Base-by-base conservation (phyloP, 129 eudicot genomes). In the Kitagawia praeruptora region DNA sequence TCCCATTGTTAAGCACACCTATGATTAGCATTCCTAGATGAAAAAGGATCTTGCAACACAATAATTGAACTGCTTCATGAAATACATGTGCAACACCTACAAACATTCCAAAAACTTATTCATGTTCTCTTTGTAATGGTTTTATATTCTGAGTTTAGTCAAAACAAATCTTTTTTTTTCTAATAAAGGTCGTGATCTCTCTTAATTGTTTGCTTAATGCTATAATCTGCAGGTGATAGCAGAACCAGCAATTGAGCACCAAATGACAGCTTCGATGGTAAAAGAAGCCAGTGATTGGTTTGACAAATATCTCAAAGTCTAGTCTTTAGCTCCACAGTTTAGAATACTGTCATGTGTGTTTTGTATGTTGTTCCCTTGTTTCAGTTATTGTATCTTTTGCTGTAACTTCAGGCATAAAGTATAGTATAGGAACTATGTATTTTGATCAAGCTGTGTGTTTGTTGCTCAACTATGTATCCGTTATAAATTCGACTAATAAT, bases 271-370 rank as follows among this genome's bases (percentile, higher is more conserved):
- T 8, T 77, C 75, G 66, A 90, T 94, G 98, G 96, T 94, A 46
- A 92, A 86, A 84, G 86, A 88, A 86, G 97, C 98, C 5, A 88
- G 92, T 21, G 86, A 91, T 42, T 94, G 98, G 97, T 94, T 94
- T 27, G 98, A 94, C 87, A 85, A 78, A 80, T 86, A 84, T 83
- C 83, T 91, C 66, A 67, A 76, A 78, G 51, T 70, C 4, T 18
- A 69, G 54, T 53, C 18, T 9, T 6, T 40, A 18, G 14, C 40
- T 45, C 6, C 49, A 4, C 23, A 25, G 5, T 10, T 15, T 47
- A n/a, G 48, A 56, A 54, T 77, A 8, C 18, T n/a, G 42, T 53
- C 28, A 39, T 56, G 70, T 54, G 70, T 27, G 5, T 21, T 8
- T 41, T 34, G 0, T 21, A 7, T 16, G 23, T 53, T 56, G 51